Conservation (phyloP, 768 basidiomycete species). For the Rubroboletus pulcherrimus region DNA sequence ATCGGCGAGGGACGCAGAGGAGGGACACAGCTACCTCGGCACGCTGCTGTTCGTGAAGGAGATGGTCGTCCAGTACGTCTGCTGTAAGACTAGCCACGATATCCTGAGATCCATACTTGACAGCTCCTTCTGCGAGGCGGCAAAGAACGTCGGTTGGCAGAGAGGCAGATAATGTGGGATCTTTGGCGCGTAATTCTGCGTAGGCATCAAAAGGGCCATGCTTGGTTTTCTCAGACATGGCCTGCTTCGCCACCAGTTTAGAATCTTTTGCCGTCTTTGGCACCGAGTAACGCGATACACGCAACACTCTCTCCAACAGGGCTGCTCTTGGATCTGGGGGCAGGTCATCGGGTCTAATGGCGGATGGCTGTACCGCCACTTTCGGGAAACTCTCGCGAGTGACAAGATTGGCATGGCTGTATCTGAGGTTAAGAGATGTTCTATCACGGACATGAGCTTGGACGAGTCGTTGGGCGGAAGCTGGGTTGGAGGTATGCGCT, state of each 20-base stretch:
- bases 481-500: slow-evolving; percentile 39
- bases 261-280: slow-evolving; percentile 16
- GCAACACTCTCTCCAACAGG: slow-evolving; percentile 26
- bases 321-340: slow-evolving; percentile 7
- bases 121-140: slow-evolving; percentile 30
- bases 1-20: slow-evolving; percentile 21
- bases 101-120: slow-evolving; percentile 27
- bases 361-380: not conserved
- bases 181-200: slow-evolving; percentile 23
- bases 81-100: slow-evolving; percentile 38
- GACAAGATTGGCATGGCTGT: slow-evolving; percentile 11
- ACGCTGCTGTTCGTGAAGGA: slow-evolving; percentile 19
- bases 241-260: slow-evolving; percentile 8
- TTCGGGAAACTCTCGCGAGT: slow-evolving; percentile 14
- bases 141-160: slow-evolving; percentile 28
- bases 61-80: slow-evolving; percentile 36
- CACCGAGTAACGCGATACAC: slow-evolving; percentile 27
- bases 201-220: slow-evolving; percentile 29
- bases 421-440: slow-evolving; percentile 7
- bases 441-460: slow-evolving; percentile 17
- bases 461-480: slow-evolving; percentile 20
- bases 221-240: slow-evolving; percentile 14
- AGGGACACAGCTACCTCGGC: slow-evolving; percentile 26
- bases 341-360: not conserved
- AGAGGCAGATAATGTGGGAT: slow-evolving; percentile 19